phyloP scores from a whole-genome alignment of 2,329 filamentous ascomycete species.

The Verticillium zaregamsianum region DNA sequence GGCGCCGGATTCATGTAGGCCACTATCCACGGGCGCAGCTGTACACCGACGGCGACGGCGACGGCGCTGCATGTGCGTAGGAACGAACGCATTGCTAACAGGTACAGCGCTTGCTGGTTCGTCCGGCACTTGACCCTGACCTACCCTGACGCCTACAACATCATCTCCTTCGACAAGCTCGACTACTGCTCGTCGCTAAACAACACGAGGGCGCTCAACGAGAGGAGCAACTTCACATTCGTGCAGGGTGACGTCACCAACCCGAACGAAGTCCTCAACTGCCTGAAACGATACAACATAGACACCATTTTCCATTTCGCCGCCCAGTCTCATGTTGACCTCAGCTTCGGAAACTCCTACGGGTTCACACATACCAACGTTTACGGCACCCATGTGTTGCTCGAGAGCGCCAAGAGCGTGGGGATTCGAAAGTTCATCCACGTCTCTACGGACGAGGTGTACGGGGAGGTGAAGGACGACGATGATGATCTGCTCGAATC shows the following conservation, averaged over 20 bases:
- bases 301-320: constrained; percentile 83
- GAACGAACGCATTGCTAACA: background rate
- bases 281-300: constrained; percentile 66
- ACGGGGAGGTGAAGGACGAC: constrained; percentile 71
- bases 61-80: background rate
- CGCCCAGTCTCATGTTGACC: constrained; percentile 79
- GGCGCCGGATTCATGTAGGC: constrained; percentile 82
- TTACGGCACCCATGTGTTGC: constrained; percentile 75
- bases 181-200: constrained; percentile 79
- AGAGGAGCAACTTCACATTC: constrained; percentile 70
- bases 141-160: constrained; percentile 70
- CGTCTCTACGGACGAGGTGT: constrained; percentile 81
- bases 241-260: constrained; percentile 76
- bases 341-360: constrained; percentile 80
- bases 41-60: background rate
- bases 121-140: constrained; percentile 72
- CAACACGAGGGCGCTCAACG: constrained; percentile 68
- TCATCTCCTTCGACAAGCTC: constrained; percentile 80
- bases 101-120: constrained; percentile 70
- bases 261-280: constrained; percentile 64
- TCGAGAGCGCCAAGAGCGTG: constrained; percentile 72
- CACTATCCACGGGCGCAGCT: background rate
- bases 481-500: constrained; percentile 69
- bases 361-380: constrained; percentile 79
- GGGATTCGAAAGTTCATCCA: constrained; percentile 72